Evolutionary conservation across 192 early-diverging fungal genomes (phyloP), one percentile per base, ranked within the genome.

Genomic region (Funneliformis mosseae): DNA sequence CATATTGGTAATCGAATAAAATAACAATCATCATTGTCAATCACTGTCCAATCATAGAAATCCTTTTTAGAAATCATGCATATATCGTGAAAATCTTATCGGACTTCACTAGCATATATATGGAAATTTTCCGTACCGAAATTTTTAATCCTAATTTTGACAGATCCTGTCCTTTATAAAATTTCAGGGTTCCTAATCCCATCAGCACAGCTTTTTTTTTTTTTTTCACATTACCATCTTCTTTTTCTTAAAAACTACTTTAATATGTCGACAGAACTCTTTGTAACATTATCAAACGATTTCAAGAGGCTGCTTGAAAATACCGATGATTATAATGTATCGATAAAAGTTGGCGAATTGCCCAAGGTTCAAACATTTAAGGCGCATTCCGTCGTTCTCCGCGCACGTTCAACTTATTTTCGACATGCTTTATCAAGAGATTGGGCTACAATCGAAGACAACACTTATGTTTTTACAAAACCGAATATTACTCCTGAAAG

Each of bases 301-400:
- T 39, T 71, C 21, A 6, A 18, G 11, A 18, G 69, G 39, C 14
- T 43, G 5, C 42, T 39, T n/a, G 12, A 71, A 8, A 14, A 45
- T n/a, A 14, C 69, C 1, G 69, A 71, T 41, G 69, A 71, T 71
- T 71, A 71, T n/a, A 71, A 71, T 41, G 39, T 71, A 12, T 39
- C 16, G 21, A 71, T 71, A 71, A 71, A 3, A 41, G 69, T 71
- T n/a, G 69, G 69, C 12, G 69, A 71, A 6, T 16, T 42, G 42
- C 69, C 69, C 1, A 71, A 71, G 9, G 41, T 5, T n/a, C 69
- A 71, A 28, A 71, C 69, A 18, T 71, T 71, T 71, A n/a, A 39
- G 16, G 73, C 73, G 28, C 73, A 75, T 75, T 75, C 73, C 10
- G 39, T 75, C 18, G 45, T 75, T 25, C 73, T 75, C 18, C 41